Evolutionary conservation across 495 filamentous ascomycete genomes (phyloP), one percentile per base, ranked within the genome.

Genomic region (Chaetomium tenue): DNA sequence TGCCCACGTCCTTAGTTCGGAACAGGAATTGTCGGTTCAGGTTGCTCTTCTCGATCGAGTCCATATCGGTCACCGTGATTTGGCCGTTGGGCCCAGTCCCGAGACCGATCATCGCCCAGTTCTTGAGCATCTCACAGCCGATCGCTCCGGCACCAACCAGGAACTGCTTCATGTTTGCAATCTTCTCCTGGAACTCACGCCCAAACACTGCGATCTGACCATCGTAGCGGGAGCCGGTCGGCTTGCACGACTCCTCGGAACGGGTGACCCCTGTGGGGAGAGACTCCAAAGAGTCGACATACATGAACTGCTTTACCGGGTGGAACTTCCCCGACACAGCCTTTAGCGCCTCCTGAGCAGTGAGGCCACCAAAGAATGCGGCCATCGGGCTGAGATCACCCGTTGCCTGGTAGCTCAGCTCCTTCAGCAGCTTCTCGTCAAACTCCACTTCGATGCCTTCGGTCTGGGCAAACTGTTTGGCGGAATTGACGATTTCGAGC

Each of bases 61-160:
- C 95, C 89, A 96, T 98, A 72, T 99, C 95, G 16, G 95, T 97
- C 26, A 98, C 90, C 25, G 74, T 90, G 72, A 99, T 93, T 71
- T 88, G 88, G 66, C 95, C 95, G 39, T 92, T 84, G 25, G 89
- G 89, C 40, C 95, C 95, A 47, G 90, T 90, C 47, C 88, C 93
- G 56, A 99, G 81, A 64, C 95, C 95, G 70, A 98, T 95, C 92
- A 98, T 93, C 28, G 95, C 94, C 94, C 95, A 99, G 75, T 97
- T 98, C 84, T 99, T 99, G 61, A 99, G 81, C 85, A 97, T 99
- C 73, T 99, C 95, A 72, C 95, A 99, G 39, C 95, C 95, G 74
- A 99, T 99, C 63, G 95, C 95, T 65, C 95, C 95, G 26, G 95
- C 91, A 65, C 95, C 95, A 57, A 99, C 95, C 25, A 99, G 83